Conservation (phyloP, 1,284 basidiomycete genomes). For the Naganishia sp. region DNA sequence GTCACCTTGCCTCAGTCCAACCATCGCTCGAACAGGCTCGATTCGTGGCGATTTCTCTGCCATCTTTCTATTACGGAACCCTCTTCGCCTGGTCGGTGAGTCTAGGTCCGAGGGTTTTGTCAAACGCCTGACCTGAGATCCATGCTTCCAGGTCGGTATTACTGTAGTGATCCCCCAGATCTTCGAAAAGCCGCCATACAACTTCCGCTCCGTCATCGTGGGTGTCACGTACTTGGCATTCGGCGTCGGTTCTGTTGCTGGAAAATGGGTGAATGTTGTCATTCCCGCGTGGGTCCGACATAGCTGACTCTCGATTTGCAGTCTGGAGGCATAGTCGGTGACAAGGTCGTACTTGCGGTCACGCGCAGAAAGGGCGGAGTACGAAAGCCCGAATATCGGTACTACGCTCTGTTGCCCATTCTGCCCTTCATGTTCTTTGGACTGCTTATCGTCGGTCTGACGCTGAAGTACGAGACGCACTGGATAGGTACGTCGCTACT, state of each 20-base stretch:
- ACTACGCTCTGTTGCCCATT: constrained; percentile 45
- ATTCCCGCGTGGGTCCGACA: not conserved
- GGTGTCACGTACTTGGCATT: constrained; percentile 48
- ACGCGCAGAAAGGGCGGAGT: constrained; percentile 39
- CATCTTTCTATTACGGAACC: constrained; percentile 48
- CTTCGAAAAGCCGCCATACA: constrained; percentile 47
- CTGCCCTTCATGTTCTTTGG: constrained; percentile 45
- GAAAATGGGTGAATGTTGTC: constrained; percentile 41
- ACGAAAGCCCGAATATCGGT: constrained; percentile 51
- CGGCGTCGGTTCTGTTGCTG: constrained; percentile 46
- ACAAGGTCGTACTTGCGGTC: constrained; percentile 43
- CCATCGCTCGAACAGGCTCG: constrained; percentile 20
- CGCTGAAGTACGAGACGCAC: constrained; percentile 40
- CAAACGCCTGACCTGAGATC: not conserved
- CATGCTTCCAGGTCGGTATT: constrained; percentile 36
- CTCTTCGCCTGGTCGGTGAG: constrained; percentile 44
- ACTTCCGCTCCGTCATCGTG: constrained; percentile 42
- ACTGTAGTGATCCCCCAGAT: constrained; percentile 47
- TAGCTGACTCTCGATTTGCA: constrained; percentile 1
- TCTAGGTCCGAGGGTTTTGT: not conserved
- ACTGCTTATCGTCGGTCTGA: constrained; percentile 45
- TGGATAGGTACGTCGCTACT: constrained; percentile 44
- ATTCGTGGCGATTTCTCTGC: constrained; percentile 40
- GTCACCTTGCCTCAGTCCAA: constrained; percentile 30
- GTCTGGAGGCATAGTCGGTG: constrained; percentile 46